Base-by-base conservation (phyloP, 1,284 basidiomycete species). In the Cystobasidium slooffiae region DNA sequence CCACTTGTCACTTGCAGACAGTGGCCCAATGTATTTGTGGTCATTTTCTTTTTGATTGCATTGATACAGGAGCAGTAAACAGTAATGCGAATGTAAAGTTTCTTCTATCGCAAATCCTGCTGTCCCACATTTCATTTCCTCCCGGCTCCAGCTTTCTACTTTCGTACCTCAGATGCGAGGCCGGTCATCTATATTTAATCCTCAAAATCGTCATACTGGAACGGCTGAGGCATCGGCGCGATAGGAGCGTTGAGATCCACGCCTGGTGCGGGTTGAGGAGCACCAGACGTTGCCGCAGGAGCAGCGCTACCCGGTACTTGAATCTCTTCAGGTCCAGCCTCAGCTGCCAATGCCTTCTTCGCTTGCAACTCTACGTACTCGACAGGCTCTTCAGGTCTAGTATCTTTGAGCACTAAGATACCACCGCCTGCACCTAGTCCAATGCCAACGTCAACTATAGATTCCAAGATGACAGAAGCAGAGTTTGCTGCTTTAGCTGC, bases 361-460 rank as follows among this genome's bases (percentile, higher is more conserved):
- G 82, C 81, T 76, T 84, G 81, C 68, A 84, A 85, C 79, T 92
- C 90, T 74, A 96, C 88, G 80, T 89, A 89, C 78, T 92, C 90
- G 6, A 86, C 87, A 70, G 86, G 85, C 75, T 90, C 88, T 12
- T 86, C 86, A 39, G 90, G 88, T 77, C 84, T 86, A 51, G 85
- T 85, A 82, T 95, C 93, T 46, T 86, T 83, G 65, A 96, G 83
- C 68, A 96, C 86, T 52, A 97, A 81, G 74, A 96, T 93, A 18
- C 92, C 93, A 53, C 92, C 92, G 20, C 91, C 92, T 59, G 89
- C 89, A 52, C 87, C 89, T 78, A 86, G 88, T 76, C 86, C 87
- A 79, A 90, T 88, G 31, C 87, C 85, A 24, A 84, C 80, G 10
- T 82, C 74, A 3, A 72, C 75, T 37, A 63, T 75, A 83, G 43